Evolutionary conservation across 2,329 filamentous ascomycete species (phyloP), one percentile per base, ranked within the genome.

Genomic region (Colletotrichum musicola): DNA sequence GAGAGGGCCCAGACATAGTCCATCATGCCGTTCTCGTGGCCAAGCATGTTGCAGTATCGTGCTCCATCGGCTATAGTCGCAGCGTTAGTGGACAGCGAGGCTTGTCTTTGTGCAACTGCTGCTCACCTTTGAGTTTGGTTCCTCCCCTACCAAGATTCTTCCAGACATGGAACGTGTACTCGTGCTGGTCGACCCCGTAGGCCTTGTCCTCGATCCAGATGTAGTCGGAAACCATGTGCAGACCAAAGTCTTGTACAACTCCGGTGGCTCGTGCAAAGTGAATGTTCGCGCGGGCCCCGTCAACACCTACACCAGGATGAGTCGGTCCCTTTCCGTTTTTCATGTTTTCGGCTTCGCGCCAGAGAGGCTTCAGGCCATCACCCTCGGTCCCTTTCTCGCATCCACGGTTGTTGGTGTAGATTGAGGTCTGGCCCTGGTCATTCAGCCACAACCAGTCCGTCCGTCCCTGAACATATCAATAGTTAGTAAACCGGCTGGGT

Each of bases 381-480:
- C 70, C 71, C 2, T 66, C 56, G 7, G 54, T 55, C 0, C 72
- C 73, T 4, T 66, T 64, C 1, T 50, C 27, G 38, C 70, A 73
- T 44, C 73, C 72, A 18, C 74, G 50, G 0, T 70, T 40, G 49
- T 76, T 77, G 42, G 73, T 75, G 53, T 62, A 74, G 1, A 70
- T 74, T 0, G 60, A 65, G 0, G 71, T 72, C 3, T n/a, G n/a
- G 16, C 75, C 75, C 2, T 54, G 50, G 1, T 70, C 57, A 3
- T 60, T 62, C 6, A 76, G 58, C 70, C 70, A 75, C 9, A 76
- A 56, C 70, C 70, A 76, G 49, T 76, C 75, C 22, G 70, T 71
- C 4, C 75, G 72, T 3, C 73, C 62, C 44, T 47, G 18, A n/a
- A 47, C 30, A 35, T 12, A 35, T 9, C 30, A 35, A 35, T 35